Evolutionary conservation across 2,329 filamentous ascomycete species (phyloP).

Genomic region (Nothomitra cinnamomea): DNA sequence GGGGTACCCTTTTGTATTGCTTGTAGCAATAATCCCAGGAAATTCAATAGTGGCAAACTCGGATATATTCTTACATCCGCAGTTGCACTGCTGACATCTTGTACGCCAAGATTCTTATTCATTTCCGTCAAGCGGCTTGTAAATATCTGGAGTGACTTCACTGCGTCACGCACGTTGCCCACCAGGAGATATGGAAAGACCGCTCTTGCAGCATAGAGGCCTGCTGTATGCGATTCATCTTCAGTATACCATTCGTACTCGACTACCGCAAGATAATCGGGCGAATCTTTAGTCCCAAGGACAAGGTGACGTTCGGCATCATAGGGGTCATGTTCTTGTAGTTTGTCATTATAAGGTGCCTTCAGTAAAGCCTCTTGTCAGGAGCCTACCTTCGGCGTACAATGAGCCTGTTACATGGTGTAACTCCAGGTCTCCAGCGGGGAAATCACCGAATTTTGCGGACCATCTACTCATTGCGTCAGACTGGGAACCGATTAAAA

Average conservation of each 20-base stretch:
- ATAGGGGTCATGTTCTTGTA: conserved; percentile 66
- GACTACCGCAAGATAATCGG: conserved; percentile 61
- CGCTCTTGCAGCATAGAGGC: conserved; percentile 69
- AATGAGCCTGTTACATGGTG: conserved; percentile 81
- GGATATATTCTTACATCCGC: conserved; percentile 73
- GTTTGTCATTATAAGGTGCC: conserved; percentile 5
- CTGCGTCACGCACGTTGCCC: conserved; percentile 80
- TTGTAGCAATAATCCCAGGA: conserved; percentile 68
- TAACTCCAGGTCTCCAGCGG: conserved; percentile 81
- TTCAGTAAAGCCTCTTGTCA: conserved; percentile 1
- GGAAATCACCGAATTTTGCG: conserved; percentile 66
- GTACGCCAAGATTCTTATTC: conserved; percentile 50
- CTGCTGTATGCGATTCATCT: conserved; percentile 74
- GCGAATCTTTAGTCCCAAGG: conserved; percentile 76
- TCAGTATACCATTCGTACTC: conserved; percentile 91
- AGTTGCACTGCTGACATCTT: conserved; percentile 60
- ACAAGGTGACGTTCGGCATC: conserved; percentile 84
- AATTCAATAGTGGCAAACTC: conserved; percentile 85
- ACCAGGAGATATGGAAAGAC: conserved; percentile 81
- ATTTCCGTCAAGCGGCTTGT: conserved; percentile 43
- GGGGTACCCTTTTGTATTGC: conserved; percentile 63
- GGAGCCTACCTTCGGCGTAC: conserved; percentile 53
- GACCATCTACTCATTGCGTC: conserved; percentile 46
- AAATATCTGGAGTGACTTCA: conserved; percentile 64
- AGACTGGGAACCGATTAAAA: background rate